A percentile compares a stretch with the other conserved stretches of the same genome.
These are phyloP conservation scores for Boletellus deceptivus DNA, from an alignment of 1,284 basidiomycete genomes.

Conservation along the genomic window DNA sequence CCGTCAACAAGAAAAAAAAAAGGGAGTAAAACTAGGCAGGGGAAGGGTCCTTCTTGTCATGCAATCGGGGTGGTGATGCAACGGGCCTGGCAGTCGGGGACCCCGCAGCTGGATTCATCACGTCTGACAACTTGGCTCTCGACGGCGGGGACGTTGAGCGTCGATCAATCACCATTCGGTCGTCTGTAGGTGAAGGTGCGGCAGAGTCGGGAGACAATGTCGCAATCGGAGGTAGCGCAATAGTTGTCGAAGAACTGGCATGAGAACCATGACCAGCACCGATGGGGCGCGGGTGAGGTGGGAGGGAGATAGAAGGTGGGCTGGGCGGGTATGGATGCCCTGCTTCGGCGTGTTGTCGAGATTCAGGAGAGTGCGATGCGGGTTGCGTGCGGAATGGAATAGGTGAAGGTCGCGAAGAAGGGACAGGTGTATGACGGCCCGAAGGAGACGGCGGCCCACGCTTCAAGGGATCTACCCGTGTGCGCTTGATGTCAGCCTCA, in stretches of 20 bases:
- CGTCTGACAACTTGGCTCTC: conserved; percentile 50
- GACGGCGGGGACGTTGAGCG: conserved; percentile 46
- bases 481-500: conserved; percentile 60
- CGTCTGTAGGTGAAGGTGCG: conserved; percentile 51
- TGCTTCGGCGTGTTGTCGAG: conserved; percentile 43
- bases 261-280: conserved; percentile 46
- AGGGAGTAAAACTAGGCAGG: conserved; percentile 18
- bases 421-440: conserved; percentile 48
- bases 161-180: conserved; percentile 49
- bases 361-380: conserved; percentile 61
- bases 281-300: conserved; percentile 70
- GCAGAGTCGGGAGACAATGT: conserved; percentile 60
- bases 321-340: conserved; percentile 47
- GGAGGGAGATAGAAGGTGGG: conserved; percentile 54
- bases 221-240: conserved; percentile 61
- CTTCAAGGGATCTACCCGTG: conserved; percentile 56
- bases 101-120: conserved; percentile 50
- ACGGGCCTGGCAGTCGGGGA: conserved; percentile 38
- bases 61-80: conserved; percentile 37
- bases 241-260: conserved; percentile 26
- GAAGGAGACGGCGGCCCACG: conserved; percentile 52
- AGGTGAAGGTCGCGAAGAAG: conserved; percentile 66
- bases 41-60: conserved; percentile 33
- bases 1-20: conserved; percentile 6
- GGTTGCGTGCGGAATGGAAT: conserved; percentile 72